Percentiles rank a stretch among this genome's conserved stretches.
Conservation (phyloP, 768 basidiomycete species). For the Cubamyces sp. region DNA sequence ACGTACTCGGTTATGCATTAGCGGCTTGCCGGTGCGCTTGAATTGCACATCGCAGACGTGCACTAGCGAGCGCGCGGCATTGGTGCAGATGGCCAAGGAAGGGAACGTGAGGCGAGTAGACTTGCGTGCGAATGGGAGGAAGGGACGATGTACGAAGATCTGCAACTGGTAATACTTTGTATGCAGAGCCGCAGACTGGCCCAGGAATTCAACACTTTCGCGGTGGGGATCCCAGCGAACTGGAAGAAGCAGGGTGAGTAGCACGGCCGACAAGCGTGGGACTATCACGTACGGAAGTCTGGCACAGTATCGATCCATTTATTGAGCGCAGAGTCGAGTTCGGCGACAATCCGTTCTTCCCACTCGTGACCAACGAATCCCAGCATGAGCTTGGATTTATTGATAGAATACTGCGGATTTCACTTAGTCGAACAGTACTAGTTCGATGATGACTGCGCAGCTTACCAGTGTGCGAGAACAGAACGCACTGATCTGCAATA, state of each 20-base stretch:
- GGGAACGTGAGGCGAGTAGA: slow-evolving; percentile 51
- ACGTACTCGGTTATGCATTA: slow-evolving; percentile 15
- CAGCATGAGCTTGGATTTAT: slow-evolving; percentile 42
- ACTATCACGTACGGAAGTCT: slow-evolving; percentile 47
- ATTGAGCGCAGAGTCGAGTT: slow-evolving; percentile 63
- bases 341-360: slow-evolving; percentile 59
- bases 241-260: neutral
- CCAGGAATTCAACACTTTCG: slow-evolving; percentile 30
- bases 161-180: slow-evolving; percentile 50
- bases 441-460: neutral
- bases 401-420: slow-evolving; percentile 46
- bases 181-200: slow-evolving; percentile 45
- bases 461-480: slow-evolving; percentile 48
- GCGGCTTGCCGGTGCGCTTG: slow-evolving; percentile 6
- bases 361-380: slow-evolving; percentile 42
- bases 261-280: neutral
- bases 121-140: slow-evolving; percentile 68
- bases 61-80: slow-evolving; percentile 75
- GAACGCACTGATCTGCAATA: slow-evolving; percentile 65
- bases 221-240: slow-evolving; percentile 35
- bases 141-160: slow-evolving; percentile 79
- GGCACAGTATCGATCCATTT: slow-evolving; percentile 67
- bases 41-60: slow-evolving; percentile 66
- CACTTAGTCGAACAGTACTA: neutral
- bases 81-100: slow-evolving; percentile 84